Conservation (phyloP, 345 rosid species). For the Salix koriyanagi region DNA sequence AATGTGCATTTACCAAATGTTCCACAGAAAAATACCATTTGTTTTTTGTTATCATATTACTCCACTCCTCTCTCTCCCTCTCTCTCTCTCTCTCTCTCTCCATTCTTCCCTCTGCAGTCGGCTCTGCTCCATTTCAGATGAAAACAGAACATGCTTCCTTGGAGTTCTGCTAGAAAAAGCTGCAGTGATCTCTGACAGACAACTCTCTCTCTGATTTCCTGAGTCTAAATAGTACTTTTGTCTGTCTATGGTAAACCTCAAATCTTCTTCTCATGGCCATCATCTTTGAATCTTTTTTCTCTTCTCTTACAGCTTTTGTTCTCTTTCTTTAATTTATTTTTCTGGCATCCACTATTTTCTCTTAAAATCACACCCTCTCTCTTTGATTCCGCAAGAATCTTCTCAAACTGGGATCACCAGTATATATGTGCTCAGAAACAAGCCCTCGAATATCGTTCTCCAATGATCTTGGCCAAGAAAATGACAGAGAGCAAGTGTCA, state of each 20-base stretch:
- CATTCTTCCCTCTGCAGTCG: constrained; percentile 10
- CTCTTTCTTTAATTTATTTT: neutral
- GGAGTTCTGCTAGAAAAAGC: constrained; percentile 5
- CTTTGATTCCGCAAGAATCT: neutral
- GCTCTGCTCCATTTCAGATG: constrained; percentile 23
- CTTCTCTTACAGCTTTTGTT: neutral
- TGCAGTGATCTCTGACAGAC: neutral
- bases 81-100: neutral
- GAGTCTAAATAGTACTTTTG: neutral
- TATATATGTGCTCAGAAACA: constrained; percentile 50
- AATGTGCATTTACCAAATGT: neutral
- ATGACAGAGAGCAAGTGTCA: constrained; percentile 15
- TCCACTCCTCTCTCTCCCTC: neutral
- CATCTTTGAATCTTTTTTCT: constrained; percentile 22
- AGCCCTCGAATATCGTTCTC: constrained; percentile 60
- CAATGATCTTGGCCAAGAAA: constrained; percentile 42
- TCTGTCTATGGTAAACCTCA: constrained; percentile 11
- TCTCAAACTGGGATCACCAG: neutral
- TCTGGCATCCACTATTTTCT: neutral
- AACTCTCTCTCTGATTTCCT: neutral
- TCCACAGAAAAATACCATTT: neutral
- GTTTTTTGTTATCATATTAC: constrained; percentile 2
- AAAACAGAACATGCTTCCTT: constrained; percentile 9
- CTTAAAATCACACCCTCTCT: too few species aligned
- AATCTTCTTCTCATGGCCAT: constrained; percentile 17